Percentiles rank a stretch among this genome's conserved stretches.
Evolutionary conservation across 345 rosid species (phyloP).

Genomic region (Gossypium stocksii): DNA sequence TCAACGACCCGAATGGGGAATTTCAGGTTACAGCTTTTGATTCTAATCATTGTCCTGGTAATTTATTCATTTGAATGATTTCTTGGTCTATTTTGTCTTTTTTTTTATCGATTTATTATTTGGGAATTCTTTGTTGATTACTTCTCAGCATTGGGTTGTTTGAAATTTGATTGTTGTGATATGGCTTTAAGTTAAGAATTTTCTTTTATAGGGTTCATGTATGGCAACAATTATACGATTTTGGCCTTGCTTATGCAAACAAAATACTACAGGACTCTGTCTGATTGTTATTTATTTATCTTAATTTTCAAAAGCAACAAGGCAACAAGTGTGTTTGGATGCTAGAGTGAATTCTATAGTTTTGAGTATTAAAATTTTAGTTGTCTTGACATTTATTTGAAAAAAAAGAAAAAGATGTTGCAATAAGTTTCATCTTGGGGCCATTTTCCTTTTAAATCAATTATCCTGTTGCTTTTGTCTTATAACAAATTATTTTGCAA

Average conservation of each 20-base stretch:
- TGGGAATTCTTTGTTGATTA: neutral
- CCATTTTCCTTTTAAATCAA: neutral
- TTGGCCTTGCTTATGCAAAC: neutral
- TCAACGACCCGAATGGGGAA: conserved; percentile 58
- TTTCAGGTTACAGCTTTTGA: conserved; percentile 69
- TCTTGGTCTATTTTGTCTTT: neutral
- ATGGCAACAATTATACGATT: neutral
- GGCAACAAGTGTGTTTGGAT: neutral
- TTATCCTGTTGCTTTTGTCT: neutral
- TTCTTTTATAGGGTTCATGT: neutral
- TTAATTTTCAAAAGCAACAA: neutral
- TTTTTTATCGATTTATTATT: neutral
- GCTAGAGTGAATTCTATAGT: neutral
- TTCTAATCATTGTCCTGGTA: conserved; percentile 87
- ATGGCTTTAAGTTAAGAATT: neutral
- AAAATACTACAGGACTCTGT: neutral
- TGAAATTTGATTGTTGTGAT: neutral
- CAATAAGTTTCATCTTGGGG: neutral
- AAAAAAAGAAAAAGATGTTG: neutral
- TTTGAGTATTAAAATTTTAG: neutral
- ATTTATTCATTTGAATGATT: neutral
- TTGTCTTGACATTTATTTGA: neutral
- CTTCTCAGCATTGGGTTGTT: neutral
- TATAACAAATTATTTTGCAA: neutral
- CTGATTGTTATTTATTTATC: neutral